Base-by-base conservation (phyloP, 1,284 basidiomycete genomes). In the Schizopora paradoxa region DNA sequence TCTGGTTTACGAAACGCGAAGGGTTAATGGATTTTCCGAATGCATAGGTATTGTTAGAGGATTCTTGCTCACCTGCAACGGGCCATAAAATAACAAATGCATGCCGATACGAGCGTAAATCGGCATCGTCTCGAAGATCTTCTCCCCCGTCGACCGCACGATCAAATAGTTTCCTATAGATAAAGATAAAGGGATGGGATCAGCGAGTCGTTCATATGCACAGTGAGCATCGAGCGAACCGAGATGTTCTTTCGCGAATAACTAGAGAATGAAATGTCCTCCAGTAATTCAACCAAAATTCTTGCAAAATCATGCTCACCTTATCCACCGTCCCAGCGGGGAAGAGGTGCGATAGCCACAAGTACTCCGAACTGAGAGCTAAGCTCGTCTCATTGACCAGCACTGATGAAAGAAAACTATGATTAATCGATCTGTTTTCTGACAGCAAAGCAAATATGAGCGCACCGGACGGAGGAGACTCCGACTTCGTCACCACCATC, bases 81-180 rank as follows among this genome's bases (percentile, higher is more conserved):
- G 49, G 10, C 56, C 62, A 41, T 66, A 59, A 54, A 74, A 74
- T 22, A 74, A 60, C 3, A 74, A 57, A 38, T 73, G 69, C 61
- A 74, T 73, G 32, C 48, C 51, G 29, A 69, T 51, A 4, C 57
- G 62, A 36, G 60, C 61, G 59, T 73, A 74, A 6, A 74, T 61
- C 11, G 70, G 72, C 73, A 75, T 76, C 40, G 61, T 65, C 51
- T 76, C 74, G 48, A 74, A 74, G 47, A 67, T 58, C 54, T 70
- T 66, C 51, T 66, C 58, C 3, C 70, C 70, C 3, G 69, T 68
- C 18, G 49, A 28, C 1, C 73, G 64, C 41, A 72, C 67, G 31
- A 69, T 59, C 18, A 72, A 67, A 54, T 60, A 70, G 57, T 68
- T 68, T 26, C 57, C 57, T 58, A 32, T 36, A n/a, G 7, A 22